These are phyloP conservation scores for Davidsoniella eucalypti DNA, from an alignment of 2,329 filamentous ascomycete genomes.

Conservation along the genomic window DNA sequence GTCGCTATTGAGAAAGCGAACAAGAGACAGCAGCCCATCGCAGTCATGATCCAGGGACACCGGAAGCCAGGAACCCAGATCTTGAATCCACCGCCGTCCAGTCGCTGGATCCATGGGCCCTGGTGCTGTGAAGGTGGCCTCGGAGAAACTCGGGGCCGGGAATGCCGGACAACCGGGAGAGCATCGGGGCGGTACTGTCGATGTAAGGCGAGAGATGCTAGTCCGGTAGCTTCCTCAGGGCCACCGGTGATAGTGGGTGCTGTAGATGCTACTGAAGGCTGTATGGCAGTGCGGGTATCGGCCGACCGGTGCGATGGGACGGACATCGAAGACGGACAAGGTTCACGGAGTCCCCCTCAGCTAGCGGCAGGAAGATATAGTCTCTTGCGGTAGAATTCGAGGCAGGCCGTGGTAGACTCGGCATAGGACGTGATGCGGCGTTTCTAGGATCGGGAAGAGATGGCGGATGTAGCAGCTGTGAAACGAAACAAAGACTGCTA, in stretches of 20 bases:
- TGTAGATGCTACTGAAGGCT: neutral
- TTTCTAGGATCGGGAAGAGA: too few relatives aligned
- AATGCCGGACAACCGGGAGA: neutral
- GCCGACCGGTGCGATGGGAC: neutral
- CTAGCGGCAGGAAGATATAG: too few relatives aligned
- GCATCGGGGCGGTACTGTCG: neutral
- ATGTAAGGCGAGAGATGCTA: neutral
- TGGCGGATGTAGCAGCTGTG: too few relatives aligned
- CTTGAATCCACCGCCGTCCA: neutral
- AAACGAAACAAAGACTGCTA: too few relatives aligned
- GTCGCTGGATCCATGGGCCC: neutral
- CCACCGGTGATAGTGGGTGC: neutral
- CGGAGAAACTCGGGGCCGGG: neutral
- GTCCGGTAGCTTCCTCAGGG: neutral
- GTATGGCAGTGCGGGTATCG: too few relatives aligned
- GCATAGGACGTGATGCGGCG: too few relatives aligned
- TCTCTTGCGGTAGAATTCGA: too few relatives aligned
- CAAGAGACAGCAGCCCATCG: neutral
- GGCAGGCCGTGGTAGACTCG: too few relatives aligned
- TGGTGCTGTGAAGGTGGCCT: neutral
- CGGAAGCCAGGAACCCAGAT: neutral
- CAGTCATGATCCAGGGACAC: neutral
- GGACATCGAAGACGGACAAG: neutral
- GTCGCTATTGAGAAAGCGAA: constrained; percentile 6
- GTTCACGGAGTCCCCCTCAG: too few relatives aligned